Evolutionary conservation across 257 asterid species (phyloP).

Genomic region (Asclepias syriaca): DNA sequence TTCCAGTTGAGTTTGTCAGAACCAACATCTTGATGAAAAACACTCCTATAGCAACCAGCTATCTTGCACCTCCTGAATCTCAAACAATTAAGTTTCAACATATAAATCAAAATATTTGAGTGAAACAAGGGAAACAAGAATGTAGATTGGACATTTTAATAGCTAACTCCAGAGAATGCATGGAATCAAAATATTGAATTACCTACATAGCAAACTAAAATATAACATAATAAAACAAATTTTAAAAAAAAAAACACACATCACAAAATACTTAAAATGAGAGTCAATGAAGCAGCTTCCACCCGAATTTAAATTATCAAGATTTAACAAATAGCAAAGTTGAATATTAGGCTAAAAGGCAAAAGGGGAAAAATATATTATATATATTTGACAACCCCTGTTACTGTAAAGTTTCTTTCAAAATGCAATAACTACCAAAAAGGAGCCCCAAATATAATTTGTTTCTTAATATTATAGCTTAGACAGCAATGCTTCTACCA

Average conservation of each 20-base stretch:
- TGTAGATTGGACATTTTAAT: not conserved
- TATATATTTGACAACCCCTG: not conserved
- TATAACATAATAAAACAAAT: too few species aligned
- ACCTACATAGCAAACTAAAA: not conserved
- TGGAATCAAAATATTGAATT: not conserved
- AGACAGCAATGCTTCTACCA: not conserved
- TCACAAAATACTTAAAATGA: not conserved
- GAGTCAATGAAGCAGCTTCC: not conserved
- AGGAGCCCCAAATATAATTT: not conserved
- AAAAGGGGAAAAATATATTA: not conserved
- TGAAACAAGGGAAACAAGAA: not conserved
- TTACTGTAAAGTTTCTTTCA: not conserved
- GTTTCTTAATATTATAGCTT: not conserved
- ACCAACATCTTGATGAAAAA: not conserved
- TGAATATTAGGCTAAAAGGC: not conserved
- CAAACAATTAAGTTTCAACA: constrained; percentile 2
- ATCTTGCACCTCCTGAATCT: constrained; percentile 4
- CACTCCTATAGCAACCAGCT: not conserved
- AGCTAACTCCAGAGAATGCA: not conserved
- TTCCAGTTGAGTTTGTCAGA: not conserved
- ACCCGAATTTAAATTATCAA: not conserved
- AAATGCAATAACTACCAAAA: not conserved
- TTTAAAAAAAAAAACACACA: too few species aligned
- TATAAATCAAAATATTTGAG: not conserved
- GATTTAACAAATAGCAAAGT: not conserved